These are phyloP conservation scores for Atalantia buxifolia DNA, from an alignment of 345 rosid genomes.

Conservation along the genomic window DNA sequence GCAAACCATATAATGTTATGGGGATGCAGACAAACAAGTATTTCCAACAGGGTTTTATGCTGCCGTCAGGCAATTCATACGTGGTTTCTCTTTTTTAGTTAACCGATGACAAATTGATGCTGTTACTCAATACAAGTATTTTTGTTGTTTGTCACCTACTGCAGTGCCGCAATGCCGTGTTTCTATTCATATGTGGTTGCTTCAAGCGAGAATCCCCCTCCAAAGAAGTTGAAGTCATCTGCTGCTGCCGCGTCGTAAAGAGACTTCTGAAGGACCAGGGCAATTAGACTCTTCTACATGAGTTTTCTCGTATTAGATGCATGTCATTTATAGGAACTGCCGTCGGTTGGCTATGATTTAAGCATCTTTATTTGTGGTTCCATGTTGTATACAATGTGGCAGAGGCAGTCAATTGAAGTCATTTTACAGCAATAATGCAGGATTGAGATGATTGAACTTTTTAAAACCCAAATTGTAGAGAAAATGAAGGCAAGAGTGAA, in stretches of 20 bases:
- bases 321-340: background rate
- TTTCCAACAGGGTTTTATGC: constrained; percentile 61
- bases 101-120: background rate
- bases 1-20: constrained; percentile 19
- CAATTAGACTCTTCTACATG: background rate
- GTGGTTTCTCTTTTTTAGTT: background rate
- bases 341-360: background rate
- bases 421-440: background rate
- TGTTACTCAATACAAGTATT: background rate
- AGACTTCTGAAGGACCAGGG: constrained; percentile 4
- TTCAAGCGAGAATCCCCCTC: constrained; percentile 96
- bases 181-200: constrained; percentile 71
- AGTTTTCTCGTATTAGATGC: background rate
- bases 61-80: constrained; percentile 49
- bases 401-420: background rate
- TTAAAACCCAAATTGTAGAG: background rate
- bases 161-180: constrained; percentile 82
- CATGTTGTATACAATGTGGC: background rate
- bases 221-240: constrained; percentile 68
- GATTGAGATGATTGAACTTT: background rate
- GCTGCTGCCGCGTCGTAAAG: constrained; percentile 33
- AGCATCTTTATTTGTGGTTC: background rate
- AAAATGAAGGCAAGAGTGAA: background rate
- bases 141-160: background rate
- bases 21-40: constrained; percentile 75